These are phyloP conservation scores for Pseudonitzschia delicatissima DNA, from an alignment of 108 stramenopile species.

Conservation along the genomic window DNA sequence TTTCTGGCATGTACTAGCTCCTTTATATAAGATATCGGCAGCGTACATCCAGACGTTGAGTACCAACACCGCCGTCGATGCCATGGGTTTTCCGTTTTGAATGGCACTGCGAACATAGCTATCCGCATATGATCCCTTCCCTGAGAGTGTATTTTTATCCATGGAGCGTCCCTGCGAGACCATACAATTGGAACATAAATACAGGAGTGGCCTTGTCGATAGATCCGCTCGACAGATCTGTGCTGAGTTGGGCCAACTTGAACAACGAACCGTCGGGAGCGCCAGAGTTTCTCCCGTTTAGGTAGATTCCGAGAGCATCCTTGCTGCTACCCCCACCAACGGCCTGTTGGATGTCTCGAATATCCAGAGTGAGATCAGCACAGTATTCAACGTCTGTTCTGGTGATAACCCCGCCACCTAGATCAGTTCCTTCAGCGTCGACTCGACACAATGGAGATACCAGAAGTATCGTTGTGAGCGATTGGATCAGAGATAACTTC, in stretches of 20 bases:
- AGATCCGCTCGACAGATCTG: slow-evolving; percentile 15
- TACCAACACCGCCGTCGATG: slow-evolving; percentile 48
- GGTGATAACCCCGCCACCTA: slow-evolving; percentile 73
- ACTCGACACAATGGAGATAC: not conserved
- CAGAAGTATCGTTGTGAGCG: not conserved
- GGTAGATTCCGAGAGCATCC: slow-evolving; percentile 49
- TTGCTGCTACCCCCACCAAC: slow-evolving; percentile 24
- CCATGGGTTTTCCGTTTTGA: slow-evolving; percentile 22
- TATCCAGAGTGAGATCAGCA: slow-evolving; percentile 61
- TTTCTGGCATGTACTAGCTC: slow-evolving; percentile 53
- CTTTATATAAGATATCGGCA: slow-evolving; percentile 56
- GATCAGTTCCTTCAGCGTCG: slow-evolving; percentile 25
- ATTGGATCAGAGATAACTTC: not conserved
- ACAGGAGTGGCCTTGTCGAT: slow-evolving; percentile 38
- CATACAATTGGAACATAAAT: slow-evolving; percentile 68
- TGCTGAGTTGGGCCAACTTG: slow-evolving; percentile 38
- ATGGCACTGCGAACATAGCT: slow-evolving; percentile 45
- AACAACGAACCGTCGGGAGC: slow-evolving; percentile 27
- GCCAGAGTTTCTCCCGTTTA: slow-evolving; percentile 51
- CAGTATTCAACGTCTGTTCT: slow-evolving; percentile 60
- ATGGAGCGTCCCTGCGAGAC: slow-evolving; percentile 43
- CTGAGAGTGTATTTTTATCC: slow-evolving; percentile 17
- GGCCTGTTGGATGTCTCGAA: slow-evolving; percentile 53
- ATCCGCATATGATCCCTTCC: slow-evolving; percentile 55
- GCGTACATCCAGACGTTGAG: slow-evolving; percentile 74